Evolutionary conservation across 768 basidiomycete genomes (phyloP), one percentile per base, ranked within the genome.

Genomic region (Tylopilus felleus): DNA sequence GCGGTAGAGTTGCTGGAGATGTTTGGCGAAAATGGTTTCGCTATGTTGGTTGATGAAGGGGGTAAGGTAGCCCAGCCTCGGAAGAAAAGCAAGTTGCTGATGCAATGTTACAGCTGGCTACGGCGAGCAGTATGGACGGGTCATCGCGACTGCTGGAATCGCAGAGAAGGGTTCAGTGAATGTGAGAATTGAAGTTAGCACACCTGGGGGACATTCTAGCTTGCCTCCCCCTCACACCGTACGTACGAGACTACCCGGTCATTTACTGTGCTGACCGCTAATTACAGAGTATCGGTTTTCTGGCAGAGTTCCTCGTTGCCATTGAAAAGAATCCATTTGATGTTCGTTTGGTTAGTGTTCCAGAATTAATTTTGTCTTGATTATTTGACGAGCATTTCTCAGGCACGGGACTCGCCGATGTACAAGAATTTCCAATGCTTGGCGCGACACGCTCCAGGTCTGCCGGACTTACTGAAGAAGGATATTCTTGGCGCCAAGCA

Each of bases 11-110:
- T 97, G 28, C 66, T 81, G 44, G 60, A 76, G 3, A 77, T 74
- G 16, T 95, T 90, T 64, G 93, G 93, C 33, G 66, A 80, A 55
- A 70, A 92, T 62, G 79, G 81, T 5, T 83, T 92, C 64, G 83
- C 88, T 0, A 77, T 96, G 65, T 68, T 97, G 42, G 77, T 98
- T 31, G 95, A 98, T 64, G 95, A 98, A 75, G 93, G 94, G 31
- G 82, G 90, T 84, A 67, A 62, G 67, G 9, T 25, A 31, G 41
- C 33, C 12, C 8, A 36, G 55, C 43, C 14, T 35, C 3, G n/a
- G 41, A 13, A 41, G n/a, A 25, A 29, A 45, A 17, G 25, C 16
- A 5, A 17, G 16, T 4, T 47, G 22, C 49, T 54, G 49, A 53
- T 27, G 42, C 4, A 38, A 14, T n/a, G 14, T 49, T 41, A 27